A percentile compares a stretch with the other conserved stretches of the same genome.
Conservation (phyloP, 2,329 filamentous ascomycete species). For the Fusarium avenaceum region DNA sequence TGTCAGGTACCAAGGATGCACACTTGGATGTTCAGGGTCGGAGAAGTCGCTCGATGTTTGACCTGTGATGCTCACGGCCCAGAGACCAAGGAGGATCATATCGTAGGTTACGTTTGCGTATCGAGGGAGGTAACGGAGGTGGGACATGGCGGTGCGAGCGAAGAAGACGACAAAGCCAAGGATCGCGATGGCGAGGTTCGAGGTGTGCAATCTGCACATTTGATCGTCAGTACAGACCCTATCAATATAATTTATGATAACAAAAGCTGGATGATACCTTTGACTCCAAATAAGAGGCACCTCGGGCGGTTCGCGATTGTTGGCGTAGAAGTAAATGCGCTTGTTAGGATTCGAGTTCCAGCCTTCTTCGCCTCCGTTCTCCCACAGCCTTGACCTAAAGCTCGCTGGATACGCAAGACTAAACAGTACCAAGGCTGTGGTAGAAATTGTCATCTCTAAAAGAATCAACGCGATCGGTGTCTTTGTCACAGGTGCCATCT, state of each 20-base stretch:
- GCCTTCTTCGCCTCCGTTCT: conserved; percentile 48
- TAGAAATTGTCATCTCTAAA: conserved; percentile 39
- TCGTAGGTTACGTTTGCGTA: conserved; percentile 50
- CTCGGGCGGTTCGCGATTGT: conserved; percentile 49
- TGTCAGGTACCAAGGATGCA: conserved; percentile 48
- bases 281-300: conserved; percentile 49
- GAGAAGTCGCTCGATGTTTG: conserved; percentile 47
- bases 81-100: conserved; percentile 46
- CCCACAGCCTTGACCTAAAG: conserved; percentile 47
- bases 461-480: conserved; percentile 26
- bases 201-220: conserved; percentile 45
- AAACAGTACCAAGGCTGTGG: conserved; percentile 36
- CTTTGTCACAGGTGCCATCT: conserved; percentile 33
- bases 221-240: neutral
- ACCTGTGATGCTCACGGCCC: conserved; percentile 44
- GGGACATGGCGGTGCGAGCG: conserved; percentile 43
- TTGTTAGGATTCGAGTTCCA: conserved; percentile 51
- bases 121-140: conserved; percentile 44
- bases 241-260: fast-evolving
- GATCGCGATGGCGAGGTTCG: conserved; percentile 50
- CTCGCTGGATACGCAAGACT: conserved; percentile 43
- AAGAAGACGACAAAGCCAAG: conserved; percentile 49
- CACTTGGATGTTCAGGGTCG: conserved; percentile 44
- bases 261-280: conserved; percentile 29
- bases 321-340: conserved; percentile 51